Base-by-base conservation (phyloP, 1,284 basidiomycete species). In the Apiotrichum gracile region DNA sequence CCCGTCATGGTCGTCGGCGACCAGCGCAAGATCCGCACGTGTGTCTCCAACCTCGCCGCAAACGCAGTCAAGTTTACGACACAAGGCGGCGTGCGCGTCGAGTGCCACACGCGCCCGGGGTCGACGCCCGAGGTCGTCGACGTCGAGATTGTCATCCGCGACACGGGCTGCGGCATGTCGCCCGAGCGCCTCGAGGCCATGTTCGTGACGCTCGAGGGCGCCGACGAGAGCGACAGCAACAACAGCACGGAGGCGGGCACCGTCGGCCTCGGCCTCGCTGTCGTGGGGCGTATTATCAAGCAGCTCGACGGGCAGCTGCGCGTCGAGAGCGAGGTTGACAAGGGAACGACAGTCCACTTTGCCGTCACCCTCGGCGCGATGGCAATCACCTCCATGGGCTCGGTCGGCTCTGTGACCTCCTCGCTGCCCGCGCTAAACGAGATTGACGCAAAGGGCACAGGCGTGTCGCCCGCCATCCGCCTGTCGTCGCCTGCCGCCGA, bases 161-260 rank as follows among this genome's bases (percentile, higher is more conserved):
- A 91, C 64, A 86, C 86, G 2, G 88, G 88, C 0, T 82, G 82
- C 61, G 90, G 90, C 5, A 92, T 93, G 47, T 71, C 84, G 1
- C 76, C 78, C 7, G 80, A 80, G 38, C 87, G 87, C 70, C 79
- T 92, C 24, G 86, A 88, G 68, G 83, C 82, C 53, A 88, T 92
- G 56, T 92, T 92, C 76, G 78, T 88, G 48, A 87, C 90, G 56
- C 87, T 93, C 57, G 89, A 91, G 72, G 85, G 89, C 62, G 86
- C 89, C 3, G 87, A 88, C 60, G 82, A 82, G 70, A 65, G 72
- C 13, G 76, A 39, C 7, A 64, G 78, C n/a, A 52, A 54, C n/a
- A 10, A 16, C n/a, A 19, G 35, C 13, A 16, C 8, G 14, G 21
- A 40, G 19, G 25, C 8, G 24, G 9, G n/a, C 17, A 34, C 43